phyloP scores from a whole-genome alignment of 345 rosid species.

The Moringa oleifera region DNA sequence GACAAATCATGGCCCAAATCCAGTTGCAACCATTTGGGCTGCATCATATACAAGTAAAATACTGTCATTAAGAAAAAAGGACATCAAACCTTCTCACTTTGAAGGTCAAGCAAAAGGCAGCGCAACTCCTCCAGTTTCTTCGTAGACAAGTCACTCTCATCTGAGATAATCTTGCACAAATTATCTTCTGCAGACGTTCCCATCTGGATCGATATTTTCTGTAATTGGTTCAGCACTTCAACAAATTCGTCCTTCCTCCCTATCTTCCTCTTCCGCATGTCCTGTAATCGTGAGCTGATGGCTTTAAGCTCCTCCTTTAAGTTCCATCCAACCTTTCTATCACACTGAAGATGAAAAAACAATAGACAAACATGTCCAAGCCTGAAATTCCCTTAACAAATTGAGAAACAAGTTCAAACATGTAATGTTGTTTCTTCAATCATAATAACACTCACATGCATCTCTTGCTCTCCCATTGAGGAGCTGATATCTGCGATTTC shows the following conservation, averaged over 20 bases:
- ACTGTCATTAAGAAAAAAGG: background rate
- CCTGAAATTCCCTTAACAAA: background rate
- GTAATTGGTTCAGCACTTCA: constrained; percentile 40
- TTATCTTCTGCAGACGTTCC: constrained; percentile 27
- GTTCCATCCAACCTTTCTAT: constrained; percentile 30
- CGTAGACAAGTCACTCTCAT: constrained; percentile 46
- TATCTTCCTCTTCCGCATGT: constrained; percentile 33
- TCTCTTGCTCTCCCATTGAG: constrained; percentile 39
- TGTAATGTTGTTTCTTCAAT: background rate
- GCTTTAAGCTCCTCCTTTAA: constrained; percentile 43
- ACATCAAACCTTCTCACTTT: constrained; percentile 50
- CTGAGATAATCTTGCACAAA: constrained; percentile 23
- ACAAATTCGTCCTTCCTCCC: constrained; percentile 43
- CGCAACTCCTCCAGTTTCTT: constrained; percentile 47
- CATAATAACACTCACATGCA: constrained; percentile 26
- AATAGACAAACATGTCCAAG: background rate
- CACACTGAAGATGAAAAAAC: constrained; percentile 21
- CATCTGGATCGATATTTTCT: constrained; percentile 44
- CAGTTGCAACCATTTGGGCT: background rate
- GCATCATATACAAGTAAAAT: background rate
- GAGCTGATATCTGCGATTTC: constrained; percentile 49
- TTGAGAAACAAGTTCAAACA: background rate
- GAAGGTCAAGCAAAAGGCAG: constrained; percentile 35
- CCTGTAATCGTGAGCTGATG: constrained; percentile 37
- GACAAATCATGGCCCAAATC: no score